Base-by-base conservation (phyloP, 495 filamentous ascomycete genomes). In the Penicillium simplicissimum region DNA sequence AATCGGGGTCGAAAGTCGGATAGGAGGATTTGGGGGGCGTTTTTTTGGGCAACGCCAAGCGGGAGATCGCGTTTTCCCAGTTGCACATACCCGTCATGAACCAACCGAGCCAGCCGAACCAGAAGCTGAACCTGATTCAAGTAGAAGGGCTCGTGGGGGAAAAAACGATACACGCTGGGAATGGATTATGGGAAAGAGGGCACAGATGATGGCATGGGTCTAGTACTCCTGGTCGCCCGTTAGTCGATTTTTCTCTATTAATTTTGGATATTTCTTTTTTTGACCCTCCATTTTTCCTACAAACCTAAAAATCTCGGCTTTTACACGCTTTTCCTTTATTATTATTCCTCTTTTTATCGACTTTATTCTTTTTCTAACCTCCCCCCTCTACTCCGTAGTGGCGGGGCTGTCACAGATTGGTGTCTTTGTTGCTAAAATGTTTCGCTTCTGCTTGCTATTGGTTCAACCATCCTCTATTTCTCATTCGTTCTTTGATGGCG, bases 111-210 rank as follows among this genome's bases (percentile, higher is more conserved):
- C 48, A 35, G 15, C n/a, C 59, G 59, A 51, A 47, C 55, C 55
- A 61, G 68, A 68, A 66, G 61, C 69, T 71, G 69, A 71, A 67
- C 67, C 69, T 64, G 61, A 63, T 36, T 69, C 58, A 62, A 57
- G 63, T 56, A 59, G 52, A 48, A 58, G 49, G 40, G n/a, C 23
- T n/a, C 14, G 5, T 31, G 13, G 48, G 13, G 48, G 38, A 43
- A 43, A 17, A 9, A 19, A 28, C 48, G 31, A 34, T 47, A 35
- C 42, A 31, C 28, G 3, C 28, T 31, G 28, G 28, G 28, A 31
- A 31, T 31, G n/a, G n/a, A n/a, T n/a, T n/a, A n/a, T n/a, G 28
- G 28, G 23, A 25, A 3, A 51, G 48, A 28, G n/a, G 19, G 51
- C 51, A 23, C 51, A 53, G 51, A 53, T 53, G 51, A 31, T 31